Conservation (phyloP, 2,329 filamentous ascomycete genomes). For the Ilyonectria destructans region DNA sequence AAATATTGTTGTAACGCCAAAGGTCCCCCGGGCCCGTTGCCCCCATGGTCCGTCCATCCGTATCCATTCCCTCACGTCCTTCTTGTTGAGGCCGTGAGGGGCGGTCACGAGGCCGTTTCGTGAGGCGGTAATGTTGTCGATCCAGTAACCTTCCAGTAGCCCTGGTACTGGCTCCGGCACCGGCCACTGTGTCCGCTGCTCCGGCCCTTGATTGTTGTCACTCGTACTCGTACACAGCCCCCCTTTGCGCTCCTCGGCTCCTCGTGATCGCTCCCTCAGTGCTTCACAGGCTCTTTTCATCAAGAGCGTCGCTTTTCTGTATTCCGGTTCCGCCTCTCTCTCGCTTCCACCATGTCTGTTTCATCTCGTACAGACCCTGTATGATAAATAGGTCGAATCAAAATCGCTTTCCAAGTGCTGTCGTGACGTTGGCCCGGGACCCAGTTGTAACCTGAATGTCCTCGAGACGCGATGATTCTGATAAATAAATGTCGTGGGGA, state of each 20-base stretch:
- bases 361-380: conserved; percentile 35
- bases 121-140: conserved; percentile 13
- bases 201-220: conserved; percentile 10
- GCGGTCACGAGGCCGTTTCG: conserved; percentile 39
- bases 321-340: conserved; percentile 33
- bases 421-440: conserved; percentile 15
- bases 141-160: conserved; percentile 10
- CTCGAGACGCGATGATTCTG: conserved; percentile 16
- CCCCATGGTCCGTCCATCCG: conserved; percentile 36
- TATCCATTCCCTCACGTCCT: conserved; percentile 36
- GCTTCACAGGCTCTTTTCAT: conserved; percentile 23
- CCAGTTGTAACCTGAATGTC: conserved; percentile 18
- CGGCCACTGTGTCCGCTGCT: conserved; percentile 7
- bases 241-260: conserved; percentile 23
- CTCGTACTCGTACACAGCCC: conserved; percentile 30
- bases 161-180: conserved; percentile 15
- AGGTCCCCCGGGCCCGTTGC: conserved; percentile 38
- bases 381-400: conserved; percentile 35
- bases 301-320: conserved; percentile 46
- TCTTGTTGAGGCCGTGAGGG: conserved; percentile 28
- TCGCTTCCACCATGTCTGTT: background rate
- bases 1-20: conserved; percentile 42
- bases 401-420: conserved; percentile 38
- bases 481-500: conserved; percentile 27
- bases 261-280: conserved; percentile 16